Evolutionary conservation across 805 yeast genomes (phyloP).

Genomic region (Cyberlindnera xishuangbannaensis): DNA sequence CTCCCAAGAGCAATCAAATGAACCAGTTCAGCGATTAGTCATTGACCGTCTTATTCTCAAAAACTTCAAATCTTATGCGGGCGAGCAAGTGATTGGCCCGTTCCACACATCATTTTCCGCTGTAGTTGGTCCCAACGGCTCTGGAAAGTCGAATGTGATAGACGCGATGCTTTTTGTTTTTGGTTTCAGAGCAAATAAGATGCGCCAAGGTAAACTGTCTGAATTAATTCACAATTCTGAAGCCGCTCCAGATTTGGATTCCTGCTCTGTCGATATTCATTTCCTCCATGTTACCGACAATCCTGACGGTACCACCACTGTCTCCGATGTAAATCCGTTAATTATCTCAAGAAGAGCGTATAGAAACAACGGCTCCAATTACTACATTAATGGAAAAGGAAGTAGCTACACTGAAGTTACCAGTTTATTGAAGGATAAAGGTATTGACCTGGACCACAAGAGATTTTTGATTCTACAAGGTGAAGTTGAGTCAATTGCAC

Average conservation of each 20-base stretch:
- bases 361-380: slow-evolving; percentile 70
- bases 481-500: slow-evolving; percentile 97
- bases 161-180: slow-evolving; percentile 95
- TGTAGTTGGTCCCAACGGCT: slow-evolving; percentile 97
- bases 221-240: slow-evolving; percentile 92
- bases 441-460: slow-evolving; percentile 92
- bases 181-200: slow-evolving; percentile 93
- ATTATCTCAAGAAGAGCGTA: slow-evolving; percentile 78
- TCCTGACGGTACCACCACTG: slow-evolving; percentile 36
- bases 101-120: slow-evolving; percentile 92
- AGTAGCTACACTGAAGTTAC: slow-evolving; percentile 81
- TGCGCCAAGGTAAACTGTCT: slow-evolving; percentile 93
- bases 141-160: slow-evolving; percentile 96
- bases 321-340: slow-evolving; percentile 47
- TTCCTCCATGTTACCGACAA: slow-evolving; percentile 73
- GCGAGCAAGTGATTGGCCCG: slow-evolving; percentile 89
- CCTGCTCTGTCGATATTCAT: slow-evolving; percentile 88
- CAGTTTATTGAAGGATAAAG: slow-evolving; percentile 62
- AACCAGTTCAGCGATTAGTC: slow-evolving; percentile 55
- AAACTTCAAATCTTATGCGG: slow-evolving; percentile 95
- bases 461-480: slow-evolving; percentile 94
- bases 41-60: slow-evolving; percentile 68
- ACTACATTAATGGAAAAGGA: slow-evolving; percentile 62
- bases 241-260: slow-evolving; percentile 53
- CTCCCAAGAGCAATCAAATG: slow-evolving; percentile 24